Evolutionary conservation across 176 grass and related monocot genomes (phyloP).

Genomic region (Raddia distichophylla): DNA sequence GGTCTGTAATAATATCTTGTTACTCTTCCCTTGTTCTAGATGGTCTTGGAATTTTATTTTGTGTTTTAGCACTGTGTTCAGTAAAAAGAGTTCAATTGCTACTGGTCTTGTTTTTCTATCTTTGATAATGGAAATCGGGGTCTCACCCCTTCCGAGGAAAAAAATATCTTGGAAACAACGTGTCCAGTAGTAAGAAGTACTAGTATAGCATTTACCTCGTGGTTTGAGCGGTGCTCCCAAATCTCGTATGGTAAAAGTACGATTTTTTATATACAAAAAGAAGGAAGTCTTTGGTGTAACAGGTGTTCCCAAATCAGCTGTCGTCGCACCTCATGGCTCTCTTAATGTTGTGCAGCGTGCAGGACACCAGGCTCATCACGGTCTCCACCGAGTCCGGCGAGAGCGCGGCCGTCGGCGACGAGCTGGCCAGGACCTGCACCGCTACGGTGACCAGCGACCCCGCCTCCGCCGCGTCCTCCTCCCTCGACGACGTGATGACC

Average conservation of each 20-base stretch:
- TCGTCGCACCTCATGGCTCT: constrained; percentile 60
- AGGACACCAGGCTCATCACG: constrained; percentile 44
- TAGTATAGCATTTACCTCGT: not conserved
- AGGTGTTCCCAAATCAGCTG: not conserved
- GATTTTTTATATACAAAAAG: not conserved
- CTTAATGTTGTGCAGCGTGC: constrained; percentile 67
- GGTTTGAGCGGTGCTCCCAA: not conserved
- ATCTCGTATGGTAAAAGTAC: not conserved
- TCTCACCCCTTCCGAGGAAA: no score
- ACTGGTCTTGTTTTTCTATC: no score
- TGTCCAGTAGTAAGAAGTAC: not conserved
- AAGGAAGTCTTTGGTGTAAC: not conserved
- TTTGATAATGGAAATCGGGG: no score
- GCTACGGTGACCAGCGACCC: constrained; percentile 67
- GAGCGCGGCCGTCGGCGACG: constrained; percentile 40
- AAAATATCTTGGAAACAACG: not conserved
- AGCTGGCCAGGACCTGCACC: constrained; percentile 59
- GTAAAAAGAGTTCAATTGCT: no score
- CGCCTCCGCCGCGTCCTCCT: constrained; percentile 18
- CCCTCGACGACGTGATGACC: constrained; percentile 63
- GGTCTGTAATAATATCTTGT: no score
- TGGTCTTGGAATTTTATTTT: no score
- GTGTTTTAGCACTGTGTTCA: no score
- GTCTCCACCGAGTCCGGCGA: constrained; percentile 43
- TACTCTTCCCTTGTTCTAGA: no score